Percentiles rank a stretch among this genome's conserved stretches.
These are phyloP conservation scores for Wickerhamomyces rabaulensis DNA, from an alignment of 805 yeast genomes.

Conservation along the genomic window DNA sequence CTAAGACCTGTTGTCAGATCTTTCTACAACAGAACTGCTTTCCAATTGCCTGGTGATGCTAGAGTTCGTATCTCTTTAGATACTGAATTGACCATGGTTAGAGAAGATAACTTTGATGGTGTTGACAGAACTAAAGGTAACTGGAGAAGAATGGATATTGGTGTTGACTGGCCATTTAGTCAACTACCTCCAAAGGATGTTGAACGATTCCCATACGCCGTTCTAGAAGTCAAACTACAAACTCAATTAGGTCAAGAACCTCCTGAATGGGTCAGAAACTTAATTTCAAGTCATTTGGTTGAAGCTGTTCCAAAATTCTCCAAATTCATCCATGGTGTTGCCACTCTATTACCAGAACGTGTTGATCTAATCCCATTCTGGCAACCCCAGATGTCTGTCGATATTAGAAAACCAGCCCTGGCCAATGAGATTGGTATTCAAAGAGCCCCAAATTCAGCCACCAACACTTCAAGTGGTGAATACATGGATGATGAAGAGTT, in stretches of 20 bases:
- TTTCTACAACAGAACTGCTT: constrained; percentile 96
- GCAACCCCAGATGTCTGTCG: constrained; percentile 96
- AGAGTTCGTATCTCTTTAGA: constrained; percentile 97
- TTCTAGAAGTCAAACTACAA: constrained; percentile 92
- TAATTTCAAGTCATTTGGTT: constrained; percentile 86
- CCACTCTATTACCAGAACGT: constrained; percentile 80
- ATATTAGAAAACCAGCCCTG: constrained; percentile 79
- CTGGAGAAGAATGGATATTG: constrained; percentile 99
- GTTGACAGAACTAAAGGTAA: constrained; percentile 82
- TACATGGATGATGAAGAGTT: constrained; percentile 68
- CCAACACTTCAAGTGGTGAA: constrained; percentile 44
- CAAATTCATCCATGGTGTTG: constrained; percentile 94
- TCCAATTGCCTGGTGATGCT: constrained; percentile 99
- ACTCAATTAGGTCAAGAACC: constrained; percentile 99
- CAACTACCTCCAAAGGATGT: constrained; percentile 82
- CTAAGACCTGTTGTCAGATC: constrained; percentile 93
- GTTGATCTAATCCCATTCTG: constrained; percentile 90
- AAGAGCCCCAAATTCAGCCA: constrained; percentile 19
- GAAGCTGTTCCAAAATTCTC: constrained; percentile 98
- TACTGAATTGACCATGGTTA: constrained; percentile 93
- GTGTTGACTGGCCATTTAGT: constrained; percentile 91
- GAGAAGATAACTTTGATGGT: constrained; percentile 97
- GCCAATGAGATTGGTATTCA: constrained; percentile 28
- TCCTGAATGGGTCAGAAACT: constrained; percentile 93
- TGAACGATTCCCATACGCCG: constrained; percentile 96